Percentiles rank a stretch among this genome's conserved stretches.
Evolutionary conservation across 2,329 filamentous ascomycete genomes (phyloP).

Genomic region (Colletotrichum sp.): DNA sequence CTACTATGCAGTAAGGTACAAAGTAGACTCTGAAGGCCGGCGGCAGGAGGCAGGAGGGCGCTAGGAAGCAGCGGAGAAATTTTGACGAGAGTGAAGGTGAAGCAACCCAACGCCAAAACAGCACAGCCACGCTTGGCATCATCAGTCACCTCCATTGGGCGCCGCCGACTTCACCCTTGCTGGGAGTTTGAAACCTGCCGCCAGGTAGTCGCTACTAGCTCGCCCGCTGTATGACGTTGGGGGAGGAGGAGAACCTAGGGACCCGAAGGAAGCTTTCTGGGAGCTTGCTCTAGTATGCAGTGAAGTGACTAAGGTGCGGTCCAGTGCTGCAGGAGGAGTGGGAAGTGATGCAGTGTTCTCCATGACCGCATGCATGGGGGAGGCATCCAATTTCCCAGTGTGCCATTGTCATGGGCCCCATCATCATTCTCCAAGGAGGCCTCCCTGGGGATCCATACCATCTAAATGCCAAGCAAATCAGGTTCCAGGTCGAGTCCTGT

Average conservation of each 20-base stretch:
- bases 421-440: neutral
- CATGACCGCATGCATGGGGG: neutral
- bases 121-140: constrained; percentile 21
- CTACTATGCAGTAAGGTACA: too few species aligned
- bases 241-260: neutral
- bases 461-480: neutral
- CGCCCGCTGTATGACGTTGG: constrained; percentile 13
- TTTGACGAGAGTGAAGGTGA: neutral
- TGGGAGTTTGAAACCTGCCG: constrained; percentile 8
- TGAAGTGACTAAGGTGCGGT: neutral
- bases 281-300: neutral
- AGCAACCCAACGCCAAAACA: constrained; percentile 12
- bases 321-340: neutral
- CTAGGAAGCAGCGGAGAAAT: constrained; percentile 18
- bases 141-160: neutral
- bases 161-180: neutral
- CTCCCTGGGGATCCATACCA: neutral
- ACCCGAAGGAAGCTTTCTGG: neutral
- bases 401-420: neutral
- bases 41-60: neutral
- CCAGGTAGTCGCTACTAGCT: neutral
- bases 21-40: neutral
- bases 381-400: neutral
- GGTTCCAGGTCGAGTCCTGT: neutral
- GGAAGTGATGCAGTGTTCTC: neutral